Evolutionary conservation across 306 rosid genomes (phyloP), one percentile per base, ranked within the genome.

Genomic region (Medicago arabica): DNA sequence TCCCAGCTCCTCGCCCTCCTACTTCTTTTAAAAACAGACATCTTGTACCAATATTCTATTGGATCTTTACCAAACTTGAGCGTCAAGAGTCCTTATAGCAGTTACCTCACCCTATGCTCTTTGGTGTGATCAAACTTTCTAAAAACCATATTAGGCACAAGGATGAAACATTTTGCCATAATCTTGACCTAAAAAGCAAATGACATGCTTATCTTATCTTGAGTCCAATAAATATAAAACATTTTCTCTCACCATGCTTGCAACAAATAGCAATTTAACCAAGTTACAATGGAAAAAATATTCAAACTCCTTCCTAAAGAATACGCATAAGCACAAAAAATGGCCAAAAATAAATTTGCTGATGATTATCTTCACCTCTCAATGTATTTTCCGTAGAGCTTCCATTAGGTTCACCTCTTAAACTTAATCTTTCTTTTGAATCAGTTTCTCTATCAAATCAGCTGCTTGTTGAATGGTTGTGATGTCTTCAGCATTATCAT

Each of bases 381-480:
- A 39, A 54, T 18, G 28, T 54, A 54, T 54, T 54, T 54, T 18
- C 60, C 60, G 55, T 75, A 13, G 69, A 67, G 28, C 23, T 13
- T 49, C 41, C 40, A 50, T 19, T 12, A 2, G 43, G 10, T 15
- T 64, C 65, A 38, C 4, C 64, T 17, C 64, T 58, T 51, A 61
- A 71, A 63, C 58, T 62, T 10, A 68, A 50, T 60, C 34, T 64
- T 84, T 84, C 80, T 80, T 81, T 69, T 82, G 83, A 64, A 87
- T 44, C 19, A 87, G 75, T 60, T 75, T 75, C 76, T 87, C 88
- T 16, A 87, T 85, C 53, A 87, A 77, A 36, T 87, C 88, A 15
- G 91, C 91, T 0, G 87, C 90, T 74, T 87, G 85, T 77, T 74
- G 82, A 74, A 87, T 78, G 0, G 85, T 82, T 46, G 88, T 69